A percentile compares a stretch with the other conserved stretches of the same genome.
phyloP scores from a whole-genome alignment of 225 moss, liverwort and hornwort species.

The Antitrichia curtipendula region DNA sequence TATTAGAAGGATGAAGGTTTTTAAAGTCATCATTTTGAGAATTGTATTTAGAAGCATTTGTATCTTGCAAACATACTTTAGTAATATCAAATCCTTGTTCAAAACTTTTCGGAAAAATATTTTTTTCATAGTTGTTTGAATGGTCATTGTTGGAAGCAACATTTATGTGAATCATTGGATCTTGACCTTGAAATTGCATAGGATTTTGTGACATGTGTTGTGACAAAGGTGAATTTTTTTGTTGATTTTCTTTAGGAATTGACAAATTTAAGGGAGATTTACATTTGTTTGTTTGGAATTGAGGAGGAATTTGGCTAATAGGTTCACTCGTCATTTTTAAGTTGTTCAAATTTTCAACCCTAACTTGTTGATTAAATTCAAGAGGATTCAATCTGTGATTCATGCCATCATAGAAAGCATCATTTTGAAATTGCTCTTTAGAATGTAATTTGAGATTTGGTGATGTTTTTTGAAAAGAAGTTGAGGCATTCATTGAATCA shows the following conservation, averaged over 20 bases:
- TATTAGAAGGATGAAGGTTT: not conserved
- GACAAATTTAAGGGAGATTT: not conserved
- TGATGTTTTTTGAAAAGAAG: not conserved
- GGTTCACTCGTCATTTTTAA: not conserved
- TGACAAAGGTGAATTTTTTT: not conserved
- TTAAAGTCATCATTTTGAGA: not conserved
- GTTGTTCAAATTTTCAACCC: not conserved
- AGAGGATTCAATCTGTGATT: not conserved
- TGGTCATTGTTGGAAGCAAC: not conserved
- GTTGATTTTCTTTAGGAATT: not conserved
- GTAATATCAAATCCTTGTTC: not conserved
- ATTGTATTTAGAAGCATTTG: not conserved
- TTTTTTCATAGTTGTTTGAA: not conserved
- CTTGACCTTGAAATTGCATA: not conserved
- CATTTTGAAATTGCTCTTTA: not conserved
- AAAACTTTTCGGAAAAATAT: not conserved
- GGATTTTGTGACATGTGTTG: not conserved
- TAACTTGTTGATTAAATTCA: not conserved
- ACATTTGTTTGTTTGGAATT: not conserved
- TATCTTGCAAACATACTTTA: not conserved
- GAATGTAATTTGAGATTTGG: not conserved
- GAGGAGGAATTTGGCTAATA: not conserved
- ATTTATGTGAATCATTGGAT: not conserved
- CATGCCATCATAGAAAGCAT: not conserved
- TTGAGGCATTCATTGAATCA: not conserved